Evolutionary conservation across 2,329 filamentous ascomycete genomes (phyloP).

Genomic region (Byssochlamys sp.): DNA sequence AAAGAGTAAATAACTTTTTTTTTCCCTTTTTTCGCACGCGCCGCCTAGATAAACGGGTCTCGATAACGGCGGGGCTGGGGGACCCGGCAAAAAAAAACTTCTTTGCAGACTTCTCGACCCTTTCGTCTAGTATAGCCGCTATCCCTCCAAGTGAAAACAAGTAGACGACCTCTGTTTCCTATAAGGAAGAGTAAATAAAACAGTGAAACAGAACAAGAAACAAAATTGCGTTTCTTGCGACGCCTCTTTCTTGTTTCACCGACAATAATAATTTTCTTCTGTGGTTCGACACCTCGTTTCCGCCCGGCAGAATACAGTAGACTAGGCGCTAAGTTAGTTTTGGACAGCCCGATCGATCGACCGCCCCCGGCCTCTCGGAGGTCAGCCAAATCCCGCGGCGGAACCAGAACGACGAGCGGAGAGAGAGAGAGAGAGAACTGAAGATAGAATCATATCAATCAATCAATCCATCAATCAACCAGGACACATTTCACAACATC

Average conservation of each 20-base stretch:
- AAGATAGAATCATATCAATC: background rate
- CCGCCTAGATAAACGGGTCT: background rate
- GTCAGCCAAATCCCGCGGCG: background rate
- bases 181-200: background rate
- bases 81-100: background rate
- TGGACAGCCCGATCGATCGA: background rate
- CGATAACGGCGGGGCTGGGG: background rate
- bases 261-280: conserved; percentile 15
- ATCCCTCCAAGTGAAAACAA: background rate
- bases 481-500: background rate
- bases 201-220: background rate
- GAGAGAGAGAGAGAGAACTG: conserved; percentile 3
- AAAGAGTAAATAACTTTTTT: background rate
- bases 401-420: background rate
- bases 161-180: background rate
- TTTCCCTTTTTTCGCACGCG: background rate
- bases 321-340: background rate
- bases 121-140: background rate
- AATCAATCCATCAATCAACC: background rate
- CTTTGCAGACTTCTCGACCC: background rate
- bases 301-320: conserved; percentile 24
- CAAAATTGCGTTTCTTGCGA: background rate
- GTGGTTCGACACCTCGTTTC: conserved; percentile 12
- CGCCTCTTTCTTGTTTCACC: background rate
- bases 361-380: background rate